Percentiles rank a stretch among this genome's conserved stretches.
These are phyloP conservation scores for Nakaseomyces nivariensis DNA, from an alignment of 1,139 yeast genomes.

Conservation along the genomic window DNA sequence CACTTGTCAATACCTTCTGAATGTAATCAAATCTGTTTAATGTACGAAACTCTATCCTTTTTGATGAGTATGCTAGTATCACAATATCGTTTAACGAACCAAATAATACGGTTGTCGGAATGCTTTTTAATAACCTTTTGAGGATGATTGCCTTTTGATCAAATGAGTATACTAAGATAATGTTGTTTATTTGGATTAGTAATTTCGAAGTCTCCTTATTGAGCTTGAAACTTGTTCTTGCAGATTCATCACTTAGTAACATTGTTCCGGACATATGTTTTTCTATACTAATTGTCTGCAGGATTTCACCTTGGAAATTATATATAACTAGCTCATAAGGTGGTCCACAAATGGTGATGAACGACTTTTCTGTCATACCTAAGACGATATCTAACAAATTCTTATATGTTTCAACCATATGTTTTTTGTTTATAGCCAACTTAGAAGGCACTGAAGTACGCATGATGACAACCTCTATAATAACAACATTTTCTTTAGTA, in stretches of 20 bases:
- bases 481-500: background rate
- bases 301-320: slow-evolving; percentile 22
- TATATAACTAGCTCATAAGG: slow-evolving; percentile 22
- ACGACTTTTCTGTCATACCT: slow-evolving; percentile 29
- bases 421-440: background rate
- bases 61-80: background rate
- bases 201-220: slow-evolving; percentile 27
- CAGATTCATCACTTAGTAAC: slow-evolving; percentile 1
- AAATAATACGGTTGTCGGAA: background rate
- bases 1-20: background rate
- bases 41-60: slow-evolving; percentile 1
- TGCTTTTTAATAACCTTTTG: slow-evolving; percentile 7
- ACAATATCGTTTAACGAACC: background rate
- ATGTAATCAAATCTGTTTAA: slow-evolving; percentile 1
- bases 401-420: slow-evolving; percentile 2
- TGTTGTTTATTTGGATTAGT: slow-evolving; percentile 18
- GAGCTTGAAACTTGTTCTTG: slow-evolving; percentile 11
- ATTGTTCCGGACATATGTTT: slow-evolving; percentile 1
- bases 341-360: slow-evolving; percentile 17
- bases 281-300: slow-evolving; percentile 20
- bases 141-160: slow-evolving; percentile 23
- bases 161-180: slow-evolving; percentile 23
- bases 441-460: background rate
- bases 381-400: slow-evolving; percentile 14
- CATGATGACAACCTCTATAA: slow-evolving; percentile 2